Evolutionary conservation across 805 yeast genomes (phyloP).

Genomic region (Hanseniaspora guilliermondii): DNA sequence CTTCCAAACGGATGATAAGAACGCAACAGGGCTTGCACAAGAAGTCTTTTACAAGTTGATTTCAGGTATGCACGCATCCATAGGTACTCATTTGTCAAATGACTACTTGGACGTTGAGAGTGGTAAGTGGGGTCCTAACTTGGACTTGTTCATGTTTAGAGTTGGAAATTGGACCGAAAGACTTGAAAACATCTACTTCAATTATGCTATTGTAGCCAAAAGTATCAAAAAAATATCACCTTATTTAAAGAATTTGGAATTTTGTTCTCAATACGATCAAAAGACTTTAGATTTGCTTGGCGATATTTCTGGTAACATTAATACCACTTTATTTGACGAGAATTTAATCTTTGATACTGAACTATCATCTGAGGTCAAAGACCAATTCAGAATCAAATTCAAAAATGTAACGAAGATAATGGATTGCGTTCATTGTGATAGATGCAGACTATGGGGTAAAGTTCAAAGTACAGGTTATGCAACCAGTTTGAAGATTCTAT

Average conservation of each 20-base stretch:
- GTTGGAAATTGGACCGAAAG: constrained; percentile 88
- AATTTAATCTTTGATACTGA: constrained; percentile 38
- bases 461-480: constrained; percentile 96
- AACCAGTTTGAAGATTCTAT: constrained; percentile 80
- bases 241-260: constrained; percentile 39
- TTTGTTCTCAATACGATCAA: constrained; percentile 35
- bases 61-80: constrained; percentile 91
- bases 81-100: constrained; percentile 81
- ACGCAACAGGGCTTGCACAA: constrained; percentile 47
- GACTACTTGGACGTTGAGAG: constrained; percentile 63
- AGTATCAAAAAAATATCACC: constrained; percentile 59
- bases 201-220: constrained; percentile 76
- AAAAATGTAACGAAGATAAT: constrained; percentile 81
- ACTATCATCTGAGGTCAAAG: constrained; percentile 43
- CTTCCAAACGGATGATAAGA: constrained; percentile 30
- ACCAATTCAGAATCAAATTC: constrained; percentile 76
- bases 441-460: constrained; percentile 97
- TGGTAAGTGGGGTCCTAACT: constrained; percentile 73
- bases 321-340: constrained; percentile 38
- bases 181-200: constrained; percentile 77
- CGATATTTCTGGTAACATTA: constrained; percentile 29
- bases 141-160: constrained; percentile 69
- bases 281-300: constrained; percentile 35
- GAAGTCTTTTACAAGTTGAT: constrained; percentile 74
- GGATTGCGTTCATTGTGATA: constrained; percentile 98